Evolutionary conservation across 169 alveolate species (phyloP).

Genomic region (Plasmodium berghei): DNA sequence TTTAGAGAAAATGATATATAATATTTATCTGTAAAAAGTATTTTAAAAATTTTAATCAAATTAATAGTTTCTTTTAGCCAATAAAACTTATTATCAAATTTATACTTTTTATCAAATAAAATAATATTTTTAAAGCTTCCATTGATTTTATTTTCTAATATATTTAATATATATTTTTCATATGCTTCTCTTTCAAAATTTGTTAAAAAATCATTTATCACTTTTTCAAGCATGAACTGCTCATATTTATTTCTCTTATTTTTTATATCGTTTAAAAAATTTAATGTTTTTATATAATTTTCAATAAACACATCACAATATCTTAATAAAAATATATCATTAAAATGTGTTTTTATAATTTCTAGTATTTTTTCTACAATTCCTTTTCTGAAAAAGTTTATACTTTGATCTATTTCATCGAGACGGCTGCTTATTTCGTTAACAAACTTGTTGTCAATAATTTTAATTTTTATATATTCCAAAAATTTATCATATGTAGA

Average conservation of each 20-base stretch:
- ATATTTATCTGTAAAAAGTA: slow-evolving; percentile 57
- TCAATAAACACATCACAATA: slow-evolving; percentile 78
- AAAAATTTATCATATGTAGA: slow-evolving; percentile 48
- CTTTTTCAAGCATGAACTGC: slow-evolving; percentile 33
- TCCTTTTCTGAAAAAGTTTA: slow-evolving; percentile 75
- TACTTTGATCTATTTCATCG: slow-evolving; percentile 71
- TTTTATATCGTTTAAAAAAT: slow-evolving; percentile 65
- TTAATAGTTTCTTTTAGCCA: slow-evolving; percentile 75
- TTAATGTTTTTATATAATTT: slow-evolving; percentile 76
- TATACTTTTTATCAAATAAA: slow-evolving; percentile 73
- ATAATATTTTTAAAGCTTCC: slow-evolving; percentile 53
- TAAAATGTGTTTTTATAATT: slow-evolving; percentile 30
- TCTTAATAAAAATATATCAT: slow-evolving; percentile 43
- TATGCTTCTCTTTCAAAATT: slow-evolving; percentile 74
- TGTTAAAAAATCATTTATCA: slow-evolving; percentile 41
- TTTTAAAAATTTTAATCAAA: slow-evolving; percentile 73
- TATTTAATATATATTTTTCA: slow-evolving; percentile 57
- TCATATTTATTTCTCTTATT: slow-evolving; percentile 58
- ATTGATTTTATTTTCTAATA: slow-evolving; percentile 67
- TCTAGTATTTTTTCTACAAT: slow-evolving; percentile 73
- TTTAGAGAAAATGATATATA: slow-evolving; percentile 44
- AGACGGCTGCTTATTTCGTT: slow-evolving; percentile 50
- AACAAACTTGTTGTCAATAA: slow-evolving; percentile 28
- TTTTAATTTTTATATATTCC: not conserved
- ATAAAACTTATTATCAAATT: slow-evolving; percentile 64